These are phyloP conservation scores for Diversispora eburnea DNA, from an alignment of 192 early-diverging fungal genomes.

Conservation along the genomic window DNA sequence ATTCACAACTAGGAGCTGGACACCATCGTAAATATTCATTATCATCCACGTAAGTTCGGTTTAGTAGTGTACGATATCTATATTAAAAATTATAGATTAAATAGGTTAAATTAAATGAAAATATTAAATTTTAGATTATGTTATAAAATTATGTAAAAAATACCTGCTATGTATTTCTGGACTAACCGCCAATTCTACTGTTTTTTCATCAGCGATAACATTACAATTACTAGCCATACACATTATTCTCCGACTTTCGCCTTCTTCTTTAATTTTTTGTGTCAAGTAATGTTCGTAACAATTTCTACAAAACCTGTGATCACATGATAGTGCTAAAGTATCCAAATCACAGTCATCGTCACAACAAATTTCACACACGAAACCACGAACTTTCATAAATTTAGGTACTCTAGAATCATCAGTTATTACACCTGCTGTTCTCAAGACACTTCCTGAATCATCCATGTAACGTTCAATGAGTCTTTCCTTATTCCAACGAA, in stretches of 20 bases:
- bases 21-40: constrained; percentile 83
- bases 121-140: neutral
- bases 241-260: constrained; percentile 83
- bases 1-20: constrained; percentile 92
- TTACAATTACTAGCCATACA: constrained; percentile 77
- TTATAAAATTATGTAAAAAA: neutral
- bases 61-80: constrained; percentile 74
- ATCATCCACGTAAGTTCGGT: constrained; percentile 93
- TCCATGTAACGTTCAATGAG: constrained; percentile 79
- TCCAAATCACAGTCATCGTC: constrained; percentile 56
- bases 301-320: constrained; percentile 81
- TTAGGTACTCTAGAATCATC: constrained; percentile 42
- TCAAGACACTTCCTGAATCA: constrained; percentile 55
- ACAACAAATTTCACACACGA: constrained; percentile 92
- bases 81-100: neutral
- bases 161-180: constrained; percentile 59
- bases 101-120: neutral
- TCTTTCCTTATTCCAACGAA: constrained; percentile 84
- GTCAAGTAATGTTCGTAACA: constrained; percentile 86
- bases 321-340: constrained; percentile 77
- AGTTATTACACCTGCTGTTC: constrained; percentile 68
- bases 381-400: constrained; percentile 44
- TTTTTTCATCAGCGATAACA: constrained; percentile 78
- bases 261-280: constrained; percentile 84
- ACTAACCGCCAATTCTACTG: constrained; percentile 67